Evolutionary conservation across 305 asterid genomes (phyloP).

Genomic region (Solanum chacoense): DNA sequence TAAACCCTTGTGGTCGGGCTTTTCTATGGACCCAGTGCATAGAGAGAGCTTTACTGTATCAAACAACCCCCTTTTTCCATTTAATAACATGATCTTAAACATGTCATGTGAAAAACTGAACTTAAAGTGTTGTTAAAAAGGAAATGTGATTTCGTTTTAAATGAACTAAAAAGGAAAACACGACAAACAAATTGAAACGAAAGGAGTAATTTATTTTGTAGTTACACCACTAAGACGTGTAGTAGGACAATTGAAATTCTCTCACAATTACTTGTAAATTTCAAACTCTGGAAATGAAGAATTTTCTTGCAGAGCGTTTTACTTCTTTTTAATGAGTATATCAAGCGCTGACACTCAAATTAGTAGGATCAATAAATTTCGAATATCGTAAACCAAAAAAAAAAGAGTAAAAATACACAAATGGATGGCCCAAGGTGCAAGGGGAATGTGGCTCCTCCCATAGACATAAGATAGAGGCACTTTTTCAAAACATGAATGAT

Average conservation of each 20-base stretch:
- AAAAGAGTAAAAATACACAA: background rate
- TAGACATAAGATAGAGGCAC: slow-evolving; percentile 7
- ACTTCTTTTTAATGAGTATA: background rate
- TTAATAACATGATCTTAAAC: background rate
- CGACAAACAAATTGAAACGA: background rate
- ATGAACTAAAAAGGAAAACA: background rate
- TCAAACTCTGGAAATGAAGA: background rate
- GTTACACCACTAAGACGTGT: background rate
- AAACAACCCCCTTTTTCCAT: background rate
- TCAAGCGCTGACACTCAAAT: background rate
- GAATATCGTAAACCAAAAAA: background rate
- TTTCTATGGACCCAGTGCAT: background rate
- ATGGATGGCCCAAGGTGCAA: slow-evolving; percentile 1
- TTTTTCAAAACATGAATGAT: slow-evolving; percentile 16
- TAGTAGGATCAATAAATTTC: background rate
- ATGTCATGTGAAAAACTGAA: background rate
- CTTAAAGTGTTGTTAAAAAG: background rate
- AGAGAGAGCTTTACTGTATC: background rate
- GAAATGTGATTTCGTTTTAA: background rate
- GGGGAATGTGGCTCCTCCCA: slow-evolving; percentile 6
- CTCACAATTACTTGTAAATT: background rate
- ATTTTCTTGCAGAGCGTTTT: too few relatives aligned
- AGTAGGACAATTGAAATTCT: background rate
- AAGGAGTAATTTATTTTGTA: background rate
- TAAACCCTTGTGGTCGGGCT: background rate